Evolutionary conservation across 768 basidiomycete genomes (phyloP), one percentile per base, ranked within the genome.

Genomic region (Suillus ampliporus): DNA sequence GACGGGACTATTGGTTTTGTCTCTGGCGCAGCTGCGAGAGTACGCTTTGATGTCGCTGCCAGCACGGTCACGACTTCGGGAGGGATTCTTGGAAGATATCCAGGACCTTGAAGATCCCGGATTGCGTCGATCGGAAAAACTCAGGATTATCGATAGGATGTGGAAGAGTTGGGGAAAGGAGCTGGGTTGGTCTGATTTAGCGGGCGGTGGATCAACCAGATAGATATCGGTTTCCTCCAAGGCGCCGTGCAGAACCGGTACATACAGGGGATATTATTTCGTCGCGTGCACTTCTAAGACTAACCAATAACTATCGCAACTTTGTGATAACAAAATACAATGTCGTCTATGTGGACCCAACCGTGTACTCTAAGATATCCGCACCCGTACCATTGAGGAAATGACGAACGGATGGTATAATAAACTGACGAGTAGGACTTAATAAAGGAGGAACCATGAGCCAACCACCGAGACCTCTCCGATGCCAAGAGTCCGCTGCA

Each of bases 41-140:
- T 94, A 87, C 68, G 92, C 84, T 4, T 82, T 87, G 74, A 77
- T 65, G 5, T 77, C 76, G 65, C 75, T 91, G 48, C 90, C 90
- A 2, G 68, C 72, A 23, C 80, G 80, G 58, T 90, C 90, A 41
- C 80, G 83, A 31, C 77, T 91, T n/a, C 83, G 86, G 17, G 85
- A 89, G 62, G 89, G 89, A 1, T 97, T 97, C 75, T 75, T 99
- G 65, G 89, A 92, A 58, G 96, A 99, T 69, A 84, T 97, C 1
- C 80, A 82, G 35, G 89, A 94, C 74, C 73, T 98, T 58, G 94
- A 95, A 74, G 86, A 94, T 69, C 87, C 90, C 1, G 79, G 78
- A 64, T 72, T 96, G 57, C 84, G 84, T 9, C 78, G 87, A 60
- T 80, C 81, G 52, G 92, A 92, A 69, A 95, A 96, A 77, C 72